These are phyloP conservation scores for Cutaneotrichosporon dermatis DNA, from an alignment of 1,284 basidiomycete genomes.

Conservation along the genomic window DNA sequence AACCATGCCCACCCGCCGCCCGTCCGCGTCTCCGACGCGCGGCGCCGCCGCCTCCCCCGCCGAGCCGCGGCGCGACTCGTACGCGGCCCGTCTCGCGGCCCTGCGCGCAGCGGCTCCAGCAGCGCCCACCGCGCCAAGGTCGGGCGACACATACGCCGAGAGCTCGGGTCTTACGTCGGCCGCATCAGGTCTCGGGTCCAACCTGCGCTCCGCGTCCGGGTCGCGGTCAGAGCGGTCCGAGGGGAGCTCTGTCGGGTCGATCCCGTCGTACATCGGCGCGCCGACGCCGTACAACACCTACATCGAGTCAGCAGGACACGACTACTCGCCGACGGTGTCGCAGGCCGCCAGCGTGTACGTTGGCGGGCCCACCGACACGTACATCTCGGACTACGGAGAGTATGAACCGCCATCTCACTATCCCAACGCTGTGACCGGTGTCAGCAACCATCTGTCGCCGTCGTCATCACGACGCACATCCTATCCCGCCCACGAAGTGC, in stretches of 20 bases:
- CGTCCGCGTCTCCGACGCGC: too few species aligned
- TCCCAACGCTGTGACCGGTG: too few species aligned
- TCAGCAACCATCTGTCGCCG: too few species aligned
- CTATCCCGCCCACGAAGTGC: constrained; percentile 19
- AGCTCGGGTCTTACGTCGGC: neutral
- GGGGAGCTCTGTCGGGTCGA: too few species aligned
- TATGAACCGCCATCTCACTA: neutral
- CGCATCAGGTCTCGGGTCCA: too few species aligned
- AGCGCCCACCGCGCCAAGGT: neutral
- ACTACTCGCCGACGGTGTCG: neutral
- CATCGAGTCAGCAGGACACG: constrained; percentile 11
- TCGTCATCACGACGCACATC: too few species aligned
- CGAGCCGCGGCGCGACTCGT: neutral
- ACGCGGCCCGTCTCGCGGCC: neutral
- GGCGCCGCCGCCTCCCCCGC: neutral
- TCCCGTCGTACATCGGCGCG: constrained; percentile 7
- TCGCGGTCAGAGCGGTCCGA: too few species aligned
- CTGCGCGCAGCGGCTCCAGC: neutral
- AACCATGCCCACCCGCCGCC: neutral
- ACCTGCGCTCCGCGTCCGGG: too few species aligned
- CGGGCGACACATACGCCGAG: neutral
- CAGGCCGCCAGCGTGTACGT: constrained; percentile 4
- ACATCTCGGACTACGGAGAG: neutral
- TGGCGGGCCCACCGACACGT: constrained; percentile 1
- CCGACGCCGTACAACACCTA: constrained; percentile 38